Conservation (phyloP, 441 rosid species). For the Monsonia emarginata region DNA sequence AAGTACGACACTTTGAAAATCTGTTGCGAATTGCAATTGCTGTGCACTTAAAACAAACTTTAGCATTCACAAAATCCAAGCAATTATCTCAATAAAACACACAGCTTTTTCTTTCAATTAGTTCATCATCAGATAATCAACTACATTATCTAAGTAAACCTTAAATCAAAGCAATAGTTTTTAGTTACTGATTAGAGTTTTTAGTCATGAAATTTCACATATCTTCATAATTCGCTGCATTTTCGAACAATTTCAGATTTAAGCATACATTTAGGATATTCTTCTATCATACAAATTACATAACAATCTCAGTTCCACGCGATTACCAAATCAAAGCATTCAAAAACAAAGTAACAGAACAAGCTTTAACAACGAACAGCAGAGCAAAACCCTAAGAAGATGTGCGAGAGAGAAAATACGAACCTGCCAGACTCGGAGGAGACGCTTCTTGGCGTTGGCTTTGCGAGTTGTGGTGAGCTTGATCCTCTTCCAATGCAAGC, state of each 20-base stretch:
- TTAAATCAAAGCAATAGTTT: background rate
- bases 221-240: background rate
- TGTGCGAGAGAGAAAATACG: background rate
- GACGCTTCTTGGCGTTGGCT: constrained; percentile 92
- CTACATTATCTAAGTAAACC: background rate
- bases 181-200: background rate
- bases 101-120: background rate
- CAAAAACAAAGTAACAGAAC: background rate
- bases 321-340: no score
- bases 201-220: background rate
- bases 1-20: background rate
- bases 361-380: background rate
- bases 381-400: constrained; percentile 13
- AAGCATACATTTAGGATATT: background rate
- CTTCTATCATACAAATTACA: background rate
- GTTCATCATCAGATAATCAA: background rate
- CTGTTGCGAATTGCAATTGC: background rate
- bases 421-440: constrained; percentile 92
- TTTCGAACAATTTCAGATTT: background rate
- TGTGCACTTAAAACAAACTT: no score
- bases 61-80: no score
- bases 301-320: no score
- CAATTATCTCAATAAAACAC: no score
- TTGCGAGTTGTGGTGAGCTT: constrained; percentile 83
- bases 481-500: constrained; percentile 81